Evolutionary conservation across 2,329 filamentous ascomycete genomes (phyloP).

Genomic region (Colletotrichum orchidophilum): DNA sequence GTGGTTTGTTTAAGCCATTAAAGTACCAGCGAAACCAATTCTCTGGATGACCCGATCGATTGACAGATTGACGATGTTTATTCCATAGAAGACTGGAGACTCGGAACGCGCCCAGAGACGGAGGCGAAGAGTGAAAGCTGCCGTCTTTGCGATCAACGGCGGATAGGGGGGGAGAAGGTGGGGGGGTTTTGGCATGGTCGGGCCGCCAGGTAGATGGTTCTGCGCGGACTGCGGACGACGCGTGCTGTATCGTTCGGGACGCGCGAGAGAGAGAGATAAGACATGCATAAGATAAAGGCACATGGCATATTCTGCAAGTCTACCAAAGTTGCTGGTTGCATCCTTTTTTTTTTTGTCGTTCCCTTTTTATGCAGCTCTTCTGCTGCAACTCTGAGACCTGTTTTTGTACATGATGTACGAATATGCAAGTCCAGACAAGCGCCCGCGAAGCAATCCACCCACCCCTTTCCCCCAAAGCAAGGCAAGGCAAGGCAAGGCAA

Average conservation of each 20-base stretch:
- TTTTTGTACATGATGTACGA: neutral
- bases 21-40: no score
- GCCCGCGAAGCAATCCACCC: neutral
- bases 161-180: neutral
- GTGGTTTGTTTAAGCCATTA: no score
- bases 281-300: neutral
- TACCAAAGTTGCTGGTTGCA: neutral
- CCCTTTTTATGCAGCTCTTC: neutral
- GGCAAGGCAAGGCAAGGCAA: neutral
- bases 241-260: neutral
- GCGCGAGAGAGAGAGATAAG: neutral
- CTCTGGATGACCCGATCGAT: neutral
- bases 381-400: neutral
- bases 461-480: neutral
- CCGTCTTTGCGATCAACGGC: neutral
- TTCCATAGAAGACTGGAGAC: neutral
- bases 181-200: no score
- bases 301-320: neutral
- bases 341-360: no score
- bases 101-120: neutral
- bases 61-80: neutral
- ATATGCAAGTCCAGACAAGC: neutral
- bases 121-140: neutral
- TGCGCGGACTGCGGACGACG: neutral
- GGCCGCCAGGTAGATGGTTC: no score